Conservation (phyloP, 208 protist genomes). For the Acanthamoeba rhysodes region DNA sequence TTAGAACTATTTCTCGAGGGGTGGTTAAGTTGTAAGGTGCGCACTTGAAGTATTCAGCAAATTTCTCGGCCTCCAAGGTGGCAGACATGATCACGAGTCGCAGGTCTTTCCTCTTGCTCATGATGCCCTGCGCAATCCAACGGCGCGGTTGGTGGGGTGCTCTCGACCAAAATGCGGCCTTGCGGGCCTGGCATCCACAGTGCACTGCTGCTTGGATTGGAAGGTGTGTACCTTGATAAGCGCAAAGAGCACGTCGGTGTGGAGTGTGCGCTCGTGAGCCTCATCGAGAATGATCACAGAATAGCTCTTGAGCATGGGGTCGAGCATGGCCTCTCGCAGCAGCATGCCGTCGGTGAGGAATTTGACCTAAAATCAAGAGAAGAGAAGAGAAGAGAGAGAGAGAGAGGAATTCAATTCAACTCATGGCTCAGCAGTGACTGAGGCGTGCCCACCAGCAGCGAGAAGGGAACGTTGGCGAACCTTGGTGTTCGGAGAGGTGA, state of each 20-base stretch:
- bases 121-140: no score
- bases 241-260: constrained; percentile 93
- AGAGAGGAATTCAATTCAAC: not conserved
- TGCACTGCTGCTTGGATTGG: no score
- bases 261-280: constrained; percentile 98
- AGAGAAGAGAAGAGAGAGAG: not conserved
- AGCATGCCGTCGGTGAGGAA: constrained; percentile 95
- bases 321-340: constrained; percentile 92
- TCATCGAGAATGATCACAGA: constrained; percentile 94
- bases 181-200: no score
- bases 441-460: no score
- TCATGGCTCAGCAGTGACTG: no score
- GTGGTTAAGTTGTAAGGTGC: no score
- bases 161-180: no score
- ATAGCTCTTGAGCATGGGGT: constrained; percentile 92
- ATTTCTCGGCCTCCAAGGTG: constrained; percentile 95
- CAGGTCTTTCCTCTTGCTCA: constrained; percentile 88
- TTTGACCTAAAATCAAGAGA: constrained; percentile 91
- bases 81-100: constrained; percentile 95
- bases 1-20: no score
- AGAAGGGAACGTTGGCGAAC: no score
- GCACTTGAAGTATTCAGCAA: constrained; percentile 94
- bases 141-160: no score
- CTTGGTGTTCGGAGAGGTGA: constrained; percentile 94
- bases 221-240: constrained; percentile 92